Evolutionary conservation across 208 protist species (phyloP).

Genomic region (Leptomonas pyrrhocoris): DNA sequence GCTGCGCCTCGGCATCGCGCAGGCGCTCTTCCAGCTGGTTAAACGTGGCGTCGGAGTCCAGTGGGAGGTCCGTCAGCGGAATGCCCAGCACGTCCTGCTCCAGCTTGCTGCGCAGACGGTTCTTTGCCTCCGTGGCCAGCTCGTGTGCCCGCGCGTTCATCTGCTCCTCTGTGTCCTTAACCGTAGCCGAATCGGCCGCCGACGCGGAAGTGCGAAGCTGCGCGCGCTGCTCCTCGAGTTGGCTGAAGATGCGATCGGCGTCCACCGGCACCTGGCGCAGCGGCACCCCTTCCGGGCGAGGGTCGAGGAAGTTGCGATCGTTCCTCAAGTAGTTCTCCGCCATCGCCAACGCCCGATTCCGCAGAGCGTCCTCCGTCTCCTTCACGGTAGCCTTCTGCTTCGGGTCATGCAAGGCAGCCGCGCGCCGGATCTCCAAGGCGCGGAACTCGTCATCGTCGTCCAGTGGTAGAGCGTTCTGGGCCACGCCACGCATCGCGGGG

Average conservation of each 20-base stretch:
- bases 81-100: constrained; percentile 55
- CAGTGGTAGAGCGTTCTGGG: constrained; percentile 47
- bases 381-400: constrained; percentile 16
- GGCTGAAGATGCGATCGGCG: constrained; percentile 45
- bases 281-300: constrained; percentile 50
- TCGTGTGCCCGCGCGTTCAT: constrained; percentile 61
- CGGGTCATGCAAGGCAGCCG: constrained; percentile 31
- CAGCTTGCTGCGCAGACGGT: constrained; percentile 45
- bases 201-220: constrained; percentile 31
- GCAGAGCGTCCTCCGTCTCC: constrained; percentile 46
- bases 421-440: constrained; percentile 43
- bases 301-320: constrained; percentile 63
- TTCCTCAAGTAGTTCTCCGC: constrained; percentile 36
- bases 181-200: constrained; percentile 20
- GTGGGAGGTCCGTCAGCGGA: constrained; percentile 50
- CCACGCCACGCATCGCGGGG: constrained; percentile 46
- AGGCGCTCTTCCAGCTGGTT: constrained; percentile 45
- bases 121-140: constrained; percentile 53
- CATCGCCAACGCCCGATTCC: constrained; percentile 45
- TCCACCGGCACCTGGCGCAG: constrained; percentile 59
- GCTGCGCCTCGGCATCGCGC: constrained; percentile 42
- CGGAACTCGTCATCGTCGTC: constrained; percentile 67
- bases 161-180: constrained; percentile 51
- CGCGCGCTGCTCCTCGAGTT: constrained; percentile 61
- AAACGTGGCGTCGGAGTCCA: constrained; percentile 56